phyloP scores from a whole-genome alignment of 768 basidiomycete genomes.

The Termitomyces sp. region DNA sequence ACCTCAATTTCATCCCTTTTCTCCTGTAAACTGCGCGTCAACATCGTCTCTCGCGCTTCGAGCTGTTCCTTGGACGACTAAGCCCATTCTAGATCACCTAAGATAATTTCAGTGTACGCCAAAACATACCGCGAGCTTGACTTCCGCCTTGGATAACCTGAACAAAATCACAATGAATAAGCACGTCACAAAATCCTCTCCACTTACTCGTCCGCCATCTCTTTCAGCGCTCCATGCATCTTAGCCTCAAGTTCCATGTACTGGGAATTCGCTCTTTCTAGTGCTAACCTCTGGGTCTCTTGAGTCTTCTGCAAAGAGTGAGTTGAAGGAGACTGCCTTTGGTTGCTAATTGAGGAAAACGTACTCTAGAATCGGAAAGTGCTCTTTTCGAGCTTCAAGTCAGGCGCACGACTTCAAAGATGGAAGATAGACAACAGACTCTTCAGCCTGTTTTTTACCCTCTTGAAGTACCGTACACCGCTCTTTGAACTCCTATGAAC shows the following conservation, averaged over 20 bases:
- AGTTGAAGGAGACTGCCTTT: not conserved
- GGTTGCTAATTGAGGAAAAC: not conserved
- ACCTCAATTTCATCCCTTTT: not conserved
- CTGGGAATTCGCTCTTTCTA: not conserved
- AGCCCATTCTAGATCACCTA: not conserved
- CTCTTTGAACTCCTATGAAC: not conserved
- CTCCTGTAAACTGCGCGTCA: slow-evolving; percentile 22
- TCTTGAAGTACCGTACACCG: not conserved
- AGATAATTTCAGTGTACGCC: not conserved
- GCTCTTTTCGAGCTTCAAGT: not conserved
- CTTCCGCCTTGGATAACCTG: not conserved
- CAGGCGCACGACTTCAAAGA: no score
- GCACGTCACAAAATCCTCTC: not conserved
- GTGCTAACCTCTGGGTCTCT: not conserved
- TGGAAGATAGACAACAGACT: not conserved
- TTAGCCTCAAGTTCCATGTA: not conserved
- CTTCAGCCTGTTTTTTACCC: not conserved
- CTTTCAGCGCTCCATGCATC: not conserved
- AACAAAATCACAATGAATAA: not conserved
- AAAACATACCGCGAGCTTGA: not conserved
- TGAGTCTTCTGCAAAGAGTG: not conserved
- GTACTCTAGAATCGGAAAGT: not conserved
- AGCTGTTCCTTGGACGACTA: slow-evolving; percentile 19
- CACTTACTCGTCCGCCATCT: not conserved
- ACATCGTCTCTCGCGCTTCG: slow-evolving; percentile 37